phyloP scores from a whole-genome alignment of 2,329 filamentous ascomycete genomes.

The Exophiala aquamarina region DNA sequence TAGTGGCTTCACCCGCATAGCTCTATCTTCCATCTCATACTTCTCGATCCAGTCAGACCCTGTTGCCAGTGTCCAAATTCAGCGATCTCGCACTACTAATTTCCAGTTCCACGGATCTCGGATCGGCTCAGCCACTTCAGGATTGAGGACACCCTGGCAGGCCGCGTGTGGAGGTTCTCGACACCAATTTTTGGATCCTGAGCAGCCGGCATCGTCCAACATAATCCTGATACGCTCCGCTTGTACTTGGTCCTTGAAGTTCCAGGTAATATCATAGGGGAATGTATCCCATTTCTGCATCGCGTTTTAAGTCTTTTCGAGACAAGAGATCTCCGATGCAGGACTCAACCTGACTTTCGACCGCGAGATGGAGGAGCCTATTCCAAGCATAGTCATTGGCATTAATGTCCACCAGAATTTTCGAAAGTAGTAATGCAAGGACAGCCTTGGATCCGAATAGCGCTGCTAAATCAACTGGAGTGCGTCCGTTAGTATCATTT shows the following conservation, averaged over 20 bases:
- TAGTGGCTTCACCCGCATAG: no score
- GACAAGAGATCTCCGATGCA: slow-evolving; percentile 6
- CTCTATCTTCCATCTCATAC: no score
- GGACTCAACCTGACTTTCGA: slow-evolving; percentile 1
- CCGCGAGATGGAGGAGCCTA: slow-evolving; percentile 1
- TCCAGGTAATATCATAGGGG: not conserved
- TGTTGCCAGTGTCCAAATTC: no score
- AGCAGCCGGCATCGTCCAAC: slow-evolving; percentile 1
- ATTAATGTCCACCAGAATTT: slow-evolving; percentile 3
- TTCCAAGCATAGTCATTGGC: not conserved
- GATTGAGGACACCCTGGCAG: no score
- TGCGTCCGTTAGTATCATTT: slow-evolving; percentile 4
- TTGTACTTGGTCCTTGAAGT: not conserved
- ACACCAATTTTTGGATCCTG: not conserved
- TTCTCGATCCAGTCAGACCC: no score
- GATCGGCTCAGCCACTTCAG: no score
- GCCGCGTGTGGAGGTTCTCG: not conserved
- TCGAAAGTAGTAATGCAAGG: slow-evolving; percentile 1
- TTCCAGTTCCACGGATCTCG: no score
- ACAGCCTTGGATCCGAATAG: slow-evolving; percentile 3
- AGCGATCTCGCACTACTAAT: no score
- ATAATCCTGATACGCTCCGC: not conserved
- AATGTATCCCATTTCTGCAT: not conserved
- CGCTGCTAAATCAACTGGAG: slow-evolving; percentile 2
- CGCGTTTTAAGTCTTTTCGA: not conserved